phyloP scores from a whole-genome alignment of 108 stramenopile genomes.

The Conticribra guillardii region DNA sequence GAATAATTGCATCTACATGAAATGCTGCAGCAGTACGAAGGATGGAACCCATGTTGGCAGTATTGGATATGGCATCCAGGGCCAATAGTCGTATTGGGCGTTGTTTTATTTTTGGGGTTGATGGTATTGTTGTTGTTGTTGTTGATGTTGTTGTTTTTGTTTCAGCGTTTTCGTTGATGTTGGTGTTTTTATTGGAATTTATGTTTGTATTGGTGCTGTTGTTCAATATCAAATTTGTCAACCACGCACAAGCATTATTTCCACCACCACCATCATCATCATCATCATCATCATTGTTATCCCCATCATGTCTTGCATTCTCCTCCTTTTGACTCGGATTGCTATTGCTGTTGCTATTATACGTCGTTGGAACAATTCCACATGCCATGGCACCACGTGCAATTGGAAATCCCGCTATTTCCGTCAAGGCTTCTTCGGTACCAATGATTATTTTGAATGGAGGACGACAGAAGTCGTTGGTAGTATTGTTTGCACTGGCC shows the following conservation, averaged over 20 bases:
- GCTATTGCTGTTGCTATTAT: too few species aligned
- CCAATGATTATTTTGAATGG: slow-evolving; percentile 69
- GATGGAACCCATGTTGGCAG: slow-evolving; percentile 81
- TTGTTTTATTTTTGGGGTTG: too few species aligned
- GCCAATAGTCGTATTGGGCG: slow-evolving; percentile 55
- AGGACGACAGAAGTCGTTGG: too few species aligned
- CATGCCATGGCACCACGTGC: slow-evolving; percentile 74
- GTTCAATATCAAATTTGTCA: slow-evolving; percentile 41
- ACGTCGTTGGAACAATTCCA: slow-evolving; percentile 60
- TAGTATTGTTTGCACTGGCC: not conserved
- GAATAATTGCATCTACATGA: slow-evolving; percentile 66
- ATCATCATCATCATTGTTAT: too few species aligned
- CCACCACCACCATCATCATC: too few species aligned
- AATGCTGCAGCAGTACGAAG: slow-evolving; percentile 77
- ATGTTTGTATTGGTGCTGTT: too few species aligned
- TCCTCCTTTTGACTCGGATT: too few species aligned
- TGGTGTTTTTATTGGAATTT: not conserved
- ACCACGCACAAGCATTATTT: slow-evolving; percentile 53
- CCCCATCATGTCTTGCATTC: too few species aligned
- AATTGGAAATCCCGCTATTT: slow-evolving; percentile 70
- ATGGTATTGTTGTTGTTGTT: too few species aligned
- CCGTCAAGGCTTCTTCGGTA: slow-evolving; percentile 51
- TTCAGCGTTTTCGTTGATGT: not conserved
- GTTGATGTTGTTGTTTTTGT: not conserved
- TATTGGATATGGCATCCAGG: slow-evolving; percentile 76